Conservation (phyloP, 148 eudicot species). For the Nyssa sinensis region DNA sequence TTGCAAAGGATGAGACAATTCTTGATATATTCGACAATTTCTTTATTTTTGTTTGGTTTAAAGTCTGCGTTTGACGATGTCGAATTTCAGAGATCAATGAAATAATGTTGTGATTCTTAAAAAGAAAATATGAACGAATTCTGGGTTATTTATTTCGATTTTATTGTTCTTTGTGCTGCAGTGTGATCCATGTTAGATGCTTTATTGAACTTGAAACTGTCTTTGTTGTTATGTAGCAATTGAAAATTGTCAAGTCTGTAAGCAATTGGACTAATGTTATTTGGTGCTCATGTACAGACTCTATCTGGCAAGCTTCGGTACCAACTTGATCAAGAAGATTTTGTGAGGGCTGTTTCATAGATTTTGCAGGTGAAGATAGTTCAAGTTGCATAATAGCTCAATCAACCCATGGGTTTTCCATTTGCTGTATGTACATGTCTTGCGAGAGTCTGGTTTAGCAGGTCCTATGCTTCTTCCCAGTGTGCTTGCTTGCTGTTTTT, state of each 20-base stretch:
- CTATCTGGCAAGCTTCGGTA: constrained; percentile 21
- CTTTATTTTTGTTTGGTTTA: neutral
- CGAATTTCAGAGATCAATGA: neutral
- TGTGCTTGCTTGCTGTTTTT: constrained; percentile 39
- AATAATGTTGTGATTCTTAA: neutral
- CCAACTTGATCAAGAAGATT: constrained; percentile 22
- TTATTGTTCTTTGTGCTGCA: neutral
- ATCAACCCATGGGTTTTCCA: constrained; percentile 24
- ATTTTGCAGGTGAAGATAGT: constrained; percentile 12
- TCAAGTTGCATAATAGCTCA: constrained; percentile 24
- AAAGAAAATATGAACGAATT: neutral
- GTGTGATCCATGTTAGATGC: neutral
- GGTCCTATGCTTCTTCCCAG: constrained; percentile 36
- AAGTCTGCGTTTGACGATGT: neutral
- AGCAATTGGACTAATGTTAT: neutral
- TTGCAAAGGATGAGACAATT: constrained; percentile 19
- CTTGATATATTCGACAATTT: neutral
- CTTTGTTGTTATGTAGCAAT: neutral
- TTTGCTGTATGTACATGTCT: constrained; percentile 37
- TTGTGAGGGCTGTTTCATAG: constrained; percentile 33
- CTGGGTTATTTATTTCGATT: neutral
- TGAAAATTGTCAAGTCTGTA: neutral
- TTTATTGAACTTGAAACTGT: neutral
- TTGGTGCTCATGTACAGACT: constrained; percentile 24
- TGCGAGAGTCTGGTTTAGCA: constrained; percentile 20